phyloP scores from a whole-genome alignment of 2,329 filamentous ascomycete genomes.

The Apiospora koreana region DNA sequence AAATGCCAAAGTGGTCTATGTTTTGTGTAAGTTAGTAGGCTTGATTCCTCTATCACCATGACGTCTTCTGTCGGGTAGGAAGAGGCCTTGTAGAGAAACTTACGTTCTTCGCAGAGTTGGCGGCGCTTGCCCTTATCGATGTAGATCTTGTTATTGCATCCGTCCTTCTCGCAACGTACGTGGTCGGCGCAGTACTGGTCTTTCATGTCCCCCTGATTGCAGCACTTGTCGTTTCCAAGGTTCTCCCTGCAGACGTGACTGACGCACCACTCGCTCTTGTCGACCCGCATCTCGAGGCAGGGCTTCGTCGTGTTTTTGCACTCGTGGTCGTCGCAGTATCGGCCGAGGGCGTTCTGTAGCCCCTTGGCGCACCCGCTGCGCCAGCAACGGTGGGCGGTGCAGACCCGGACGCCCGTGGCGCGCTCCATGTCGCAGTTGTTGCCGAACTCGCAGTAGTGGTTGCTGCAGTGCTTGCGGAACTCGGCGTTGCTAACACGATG shows the following conservation, averaged over 20 bases:
- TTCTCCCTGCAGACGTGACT: not conserved
- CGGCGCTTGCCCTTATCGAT: not conserved
- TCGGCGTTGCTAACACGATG: not conserved
- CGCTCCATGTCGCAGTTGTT: not conserved
- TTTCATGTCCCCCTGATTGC: not conserved
- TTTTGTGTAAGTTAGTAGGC: not conserved
- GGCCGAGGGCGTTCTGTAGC: not conserved
- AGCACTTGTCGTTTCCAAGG: not conserved
- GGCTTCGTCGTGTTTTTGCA: not conserved
- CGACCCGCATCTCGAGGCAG: not conserved
- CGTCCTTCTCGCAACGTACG: not conserved
- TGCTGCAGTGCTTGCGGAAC: not conserved
- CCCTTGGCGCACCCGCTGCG: not conserved
- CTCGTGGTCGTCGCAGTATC: conserved; percentile 4
- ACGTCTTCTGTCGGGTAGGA: not conserved
- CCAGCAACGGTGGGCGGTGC: not conserved
- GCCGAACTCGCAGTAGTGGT: conserved; percentile 9
- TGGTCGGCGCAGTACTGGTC: not conserved
- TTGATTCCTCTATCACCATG: not conserved
- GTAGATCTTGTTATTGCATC: not conserved
- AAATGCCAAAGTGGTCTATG: not conserved
- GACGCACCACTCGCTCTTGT: not conserved
- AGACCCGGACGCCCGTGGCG: not conserved
- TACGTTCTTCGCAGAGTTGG: not conserved
- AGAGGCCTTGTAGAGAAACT: not conserved